Evolutionary conservation across 306 rosid genomes (phyloP), one percentile per base, ranked within the genome.

Genomic region (Mucuna pruriens): DNA sequence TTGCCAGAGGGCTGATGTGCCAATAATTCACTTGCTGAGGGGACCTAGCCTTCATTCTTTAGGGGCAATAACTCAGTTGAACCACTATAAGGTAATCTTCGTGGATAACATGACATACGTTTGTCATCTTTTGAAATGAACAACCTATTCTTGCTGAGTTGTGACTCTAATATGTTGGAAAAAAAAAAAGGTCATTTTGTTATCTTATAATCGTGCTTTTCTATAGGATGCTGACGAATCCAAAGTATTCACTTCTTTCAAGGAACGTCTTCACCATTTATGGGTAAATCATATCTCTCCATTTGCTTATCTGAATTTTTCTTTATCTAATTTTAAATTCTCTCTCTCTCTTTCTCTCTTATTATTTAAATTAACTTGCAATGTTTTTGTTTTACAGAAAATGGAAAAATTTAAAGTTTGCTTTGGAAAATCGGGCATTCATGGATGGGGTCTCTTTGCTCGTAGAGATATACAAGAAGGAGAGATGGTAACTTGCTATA

Each of bases 401-500:
- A 91, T 84, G 68, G 99, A 95, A 84, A 89, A 76, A 61, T 86
- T 71, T 77, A 87, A 93, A 65, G 84, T 95, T 80, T 88, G 98
- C 93, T 93, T 89, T n/a, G 98, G 99, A 73, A 95, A 93, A 84
- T 95, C 99, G 22, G 97, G 97, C 33, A 95, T 95, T 87, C 99
- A 95, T 89, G 98, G 99, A 86, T 95, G 99, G 99, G 99, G 99
- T 68, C 96, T 95, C 77, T 95, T 95, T 92, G 98, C 99, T 9
- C 91, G 98, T 20, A 87, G 83, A 74, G 88, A 92, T 87, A 83
- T 95, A 72, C 96, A 91, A 87, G 99, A 93, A 88, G 99, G 99
- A 80, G 98, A 95, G 74, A 95, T 95, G 98, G 99, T 95, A 87
- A 80, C 64, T 38, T 76, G 31, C 23, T 63, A 13, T 74, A 65